These are phyloP conservation scores for Cytospora mali DNA, from an alignment of 2,329 filamentous ascomycete species.

Conservation along the genomic window DNA sequence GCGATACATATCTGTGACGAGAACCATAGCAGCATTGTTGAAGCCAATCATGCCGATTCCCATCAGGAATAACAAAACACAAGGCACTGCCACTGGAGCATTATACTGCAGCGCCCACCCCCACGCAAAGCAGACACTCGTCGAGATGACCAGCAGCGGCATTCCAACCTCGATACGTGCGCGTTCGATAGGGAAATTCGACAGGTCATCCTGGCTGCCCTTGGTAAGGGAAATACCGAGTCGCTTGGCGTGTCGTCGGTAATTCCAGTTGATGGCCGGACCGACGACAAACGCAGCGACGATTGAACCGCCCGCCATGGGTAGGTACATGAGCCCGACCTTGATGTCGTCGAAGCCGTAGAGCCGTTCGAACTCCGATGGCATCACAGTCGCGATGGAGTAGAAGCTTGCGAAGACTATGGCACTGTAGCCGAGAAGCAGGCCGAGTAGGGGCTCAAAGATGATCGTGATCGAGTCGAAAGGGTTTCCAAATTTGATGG, in stretches of 20 bases:
- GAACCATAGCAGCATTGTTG: slow-evolving; percentile 54
- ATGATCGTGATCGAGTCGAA: slow-evolving; percentile 79
- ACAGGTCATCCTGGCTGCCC: slow-evolving; percentile 53
- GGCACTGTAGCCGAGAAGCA: slow-evolving; percentile 48
- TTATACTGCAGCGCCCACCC: slow-evolving; percentile 53
- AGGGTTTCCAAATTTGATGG: slow-evolving; percentile 80
- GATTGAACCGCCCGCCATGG: slow-evolving; percentile 53
- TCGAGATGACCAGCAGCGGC: slow-evolving; percentile 54
- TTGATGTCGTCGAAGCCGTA: slow-evolving; percentile 62
- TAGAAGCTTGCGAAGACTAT: slow-evolving; percentile 56
- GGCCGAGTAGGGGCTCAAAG: slow-evolving; percentile 75
- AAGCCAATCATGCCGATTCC: slow-evolving; percentile 56
- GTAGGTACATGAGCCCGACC: slow-evolving; percentile 57
- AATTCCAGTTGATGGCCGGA: slow-evolving; percentile 67
- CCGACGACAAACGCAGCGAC: slow-evolving; percentile 52
- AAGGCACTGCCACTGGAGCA: slow-evolving; percentile 48
- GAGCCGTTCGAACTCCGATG: slow-evolving; percentile 46
- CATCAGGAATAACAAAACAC: slow-evolving; percentile 49
- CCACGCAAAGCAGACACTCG: slow-evolving; percentile 50
- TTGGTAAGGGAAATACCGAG: slow-evolving; percentile 56
- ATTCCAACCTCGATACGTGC: slow-evolving; percentile 53
- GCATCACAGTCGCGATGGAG: slow-evolving; percentile 49
- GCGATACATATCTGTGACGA: slow-evolving; percentile 61
- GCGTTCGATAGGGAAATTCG: slow-evolving; percentile 54
- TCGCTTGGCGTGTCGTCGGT: slow-evolving; percentile 59